These are phyloP conservation scores for Euphorbia schlechtendalii DNA, from an alignment of 441 rosid species.

Conservation along the genomic window DNA sequence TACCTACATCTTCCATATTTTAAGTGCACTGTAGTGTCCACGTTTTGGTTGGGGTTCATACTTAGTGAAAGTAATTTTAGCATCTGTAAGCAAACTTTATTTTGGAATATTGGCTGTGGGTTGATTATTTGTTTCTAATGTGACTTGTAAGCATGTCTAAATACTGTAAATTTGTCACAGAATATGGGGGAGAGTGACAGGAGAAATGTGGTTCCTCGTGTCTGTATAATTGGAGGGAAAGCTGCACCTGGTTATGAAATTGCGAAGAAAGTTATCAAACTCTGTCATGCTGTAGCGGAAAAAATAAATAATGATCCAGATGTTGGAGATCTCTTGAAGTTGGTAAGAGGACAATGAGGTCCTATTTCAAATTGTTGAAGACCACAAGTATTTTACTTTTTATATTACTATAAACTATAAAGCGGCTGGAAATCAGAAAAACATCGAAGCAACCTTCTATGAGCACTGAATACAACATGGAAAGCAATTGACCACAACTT, in stretches of 20 bases:
- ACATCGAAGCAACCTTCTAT: not conserved
- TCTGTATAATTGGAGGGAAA: conserved; percentile 53
- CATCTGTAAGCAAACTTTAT: not conserved
- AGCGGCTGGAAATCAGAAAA: not conserved
- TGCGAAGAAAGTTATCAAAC: conserved; percentile 48
- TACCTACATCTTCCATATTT: not conserved
- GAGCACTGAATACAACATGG: conserved; percentile 3
- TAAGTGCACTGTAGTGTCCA: not conserved
- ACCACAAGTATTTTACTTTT: not conserved
- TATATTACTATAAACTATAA: not conserved
- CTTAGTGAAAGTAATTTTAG: not conserved
- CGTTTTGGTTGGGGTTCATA: no score
- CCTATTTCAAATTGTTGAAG: not conserved
- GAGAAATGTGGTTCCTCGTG: conserved; percentile 46
- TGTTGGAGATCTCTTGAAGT: conserved; percentile 46
- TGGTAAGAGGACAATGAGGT: conserved; percentile 29
- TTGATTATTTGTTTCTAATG: not conserved
- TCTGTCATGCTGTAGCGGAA: conserved; percentile 44
- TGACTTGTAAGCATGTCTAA: not conserved
- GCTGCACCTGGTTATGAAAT: conserved; percentile 55
- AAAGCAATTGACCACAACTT: not conserved
- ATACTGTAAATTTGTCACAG: conserved; percentile 20
- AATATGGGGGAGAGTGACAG: conserved; percentile 40
- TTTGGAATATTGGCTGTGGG: no score
- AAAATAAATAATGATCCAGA: conserved; percentile 40